phyloP scores from a whole-genome alignment of 768 basidiomycete genomes.

The Leccinum longicurvipes region DNA sequence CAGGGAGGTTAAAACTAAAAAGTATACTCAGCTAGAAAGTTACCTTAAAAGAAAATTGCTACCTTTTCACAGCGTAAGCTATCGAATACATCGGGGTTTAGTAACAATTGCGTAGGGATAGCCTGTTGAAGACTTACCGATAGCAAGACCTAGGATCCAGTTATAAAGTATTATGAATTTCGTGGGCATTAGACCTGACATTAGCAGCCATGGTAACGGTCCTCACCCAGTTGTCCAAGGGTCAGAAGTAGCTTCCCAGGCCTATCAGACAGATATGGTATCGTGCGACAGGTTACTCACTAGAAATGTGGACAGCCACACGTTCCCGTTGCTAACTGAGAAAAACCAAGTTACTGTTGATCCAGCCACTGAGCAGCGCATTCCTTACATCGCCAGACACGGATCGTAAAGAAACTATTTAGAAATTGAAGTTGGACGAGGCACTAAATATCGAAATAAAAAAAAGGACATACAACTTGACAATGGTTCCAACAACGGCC shows the following conservation, averaged over 20 bases:
- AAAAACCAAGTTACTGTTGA: background rate
- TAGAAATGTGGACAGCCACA: conserved; percentile 42
- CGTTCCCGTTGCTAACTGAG: conserved; percentile 54
- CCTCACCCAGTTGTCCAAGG: conserved; percentile 49
- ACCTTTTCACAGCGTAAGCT: conserved; percentile 50
- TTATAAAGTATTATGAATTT: conserved; percentile 3
- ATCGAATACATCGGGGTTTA: conserved; percentile 3
- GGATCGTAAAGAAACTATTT: conserved; percentile 50
- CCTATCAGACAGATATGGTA: background rate
- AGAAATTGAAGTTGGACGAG: background rate
- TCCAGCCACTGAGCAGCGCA: conserved; percentile 5
- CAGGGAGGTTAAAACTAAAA: conserved; percentile 40
- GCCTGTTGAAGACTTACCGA: conserved; percentile 29
- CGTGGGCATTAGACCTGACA: background rate
- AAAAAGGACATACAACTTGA: conserved; percentile 45
- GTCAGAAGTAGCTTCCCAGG: conserved; percentile 41
- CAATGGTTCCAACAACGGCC: conserved; percentile 51
- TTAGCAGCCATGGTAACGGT: background rate
- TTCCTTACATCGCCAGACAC: conserved; percentile 58
- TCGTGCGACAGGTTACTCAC: conserved; percentile 31
- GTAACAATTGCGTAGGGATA: background rate
- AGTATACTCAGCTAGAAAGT: background rate
- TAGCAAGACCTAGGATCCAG: conserved; percentile 33
- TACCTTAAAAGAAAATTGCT: conserved; percentile 1
- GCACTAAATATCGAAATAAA: background rate